Percentiles rank a stretch among this genome's conserved stretches.
phyloP scores from a whole-genome alignment of 169 alveolate genomes.

The Eimeria praecox region DNA sequence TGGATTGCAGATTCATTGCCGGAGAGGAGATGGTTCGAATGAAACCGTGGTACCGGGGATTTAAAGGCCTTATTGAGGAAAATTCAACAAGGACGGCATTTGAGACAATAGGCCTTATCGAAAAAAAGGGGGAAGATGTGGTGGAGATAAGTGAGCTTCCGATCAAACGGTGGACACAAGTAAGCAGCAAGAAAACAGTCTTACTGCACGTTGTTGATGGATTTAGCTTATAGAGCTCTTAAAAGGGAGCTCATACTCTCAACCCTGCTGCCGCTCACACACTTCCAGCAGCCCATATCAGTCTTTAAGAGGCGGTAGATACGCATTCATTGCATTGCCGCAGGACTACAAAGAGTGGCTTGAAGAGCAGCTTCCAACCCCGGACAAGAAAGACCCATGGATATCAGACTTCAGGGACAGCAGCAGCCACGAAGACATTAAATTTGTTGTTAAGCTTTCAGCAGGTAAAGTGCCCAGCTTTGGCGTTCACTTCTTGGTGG shows the following conservation, averaged over 20 bases:
- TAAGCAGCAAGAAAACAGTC: constrained; percentile 89
- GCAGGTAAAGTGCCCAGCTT: constrained; percentile 82
- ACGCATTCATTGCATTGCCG: background rate
- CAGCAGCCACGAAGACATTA: constrained; percentile 92
- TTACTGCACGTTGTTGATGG: background rate
- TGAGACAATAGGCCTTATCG: constrained; percentile 89
- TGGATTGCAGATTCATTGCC: constrained; percentile 84
- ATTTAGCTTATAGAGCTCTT: background rate
- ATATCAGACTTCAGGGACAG: constrained; percentile 90
- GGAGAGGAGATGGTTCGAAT: constrained; percentile 94
- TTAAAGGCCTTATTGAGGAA: constrained; percentile 94
- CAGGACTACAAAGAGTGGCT: constrained; percentile 83
- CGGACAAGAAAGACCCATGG: constrained; percentile 81
- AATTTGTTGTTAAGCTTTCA: constrained; percentile 91
- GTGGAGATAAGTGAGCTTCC: constrained; percentile 98
- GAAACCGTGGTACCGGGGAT: constrained; percentile 99
- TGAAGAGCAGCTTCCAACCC: constrained; percentile 79
- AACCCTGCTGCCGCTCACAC: background rate
- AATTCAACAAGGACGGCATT: constrained; percentile 80
- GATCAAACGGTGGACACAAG: constrained; percentile 97
- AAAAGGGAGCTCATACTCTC: background rate
- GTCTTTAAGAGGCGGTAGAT: background rate
- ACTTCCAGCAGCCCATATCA: background rate
- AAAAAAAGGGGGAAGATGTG: constrained; percentile 85
- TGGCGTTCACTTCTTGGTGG: background rate